A percentile compares a stretch with the other conserved stretches of the same genome.
phyloP scores from a whole-genome alignment of 441 rosid species.

The Erodium texanum region DNA sequence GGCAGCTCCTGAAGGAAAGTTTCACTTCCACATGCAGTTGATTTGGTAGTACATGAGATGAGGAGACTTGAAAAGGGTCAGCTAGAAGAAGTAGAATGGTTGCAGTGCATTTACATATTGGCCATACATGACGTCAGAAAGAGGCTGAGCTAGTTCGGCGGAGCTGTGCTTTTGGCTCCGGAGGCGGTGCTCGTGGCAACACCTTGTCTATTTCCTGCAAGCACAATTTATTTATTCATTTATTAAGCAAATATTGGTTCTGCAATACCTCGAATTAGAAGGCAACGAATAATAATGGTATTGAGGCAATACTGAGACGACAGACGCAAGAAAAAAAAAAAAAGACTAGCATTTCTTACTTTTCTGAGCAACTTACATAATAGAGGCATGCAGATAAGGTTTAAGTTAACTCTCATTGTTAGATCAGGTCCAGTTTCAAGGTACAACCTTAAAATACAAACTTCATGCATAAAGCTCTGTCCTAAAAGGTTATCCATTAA shows the following conservation, averaged over 20 bases:
- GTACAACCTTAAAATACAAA: not conserved
- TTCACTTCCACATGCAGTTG: not conserved
- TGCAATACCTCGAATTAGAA: too few species aligned
- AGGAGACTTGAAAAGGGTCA: not conserved
- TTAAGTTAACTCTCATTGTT: not conserved
- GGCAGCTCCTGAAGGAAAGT: not conserved
- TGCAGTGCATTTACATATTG: not conserved
- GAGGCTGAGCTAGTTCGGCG: constrained; percentile 23
- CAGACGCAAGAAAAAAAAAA: not conserved
- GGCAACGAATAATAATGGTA: too few species aligned
- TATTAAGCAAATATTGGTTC: too few species aligned
- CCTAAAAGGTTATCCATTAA: not conserved
- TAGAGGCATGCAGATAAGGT: not conserved
- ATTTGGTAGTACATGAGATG: not conserved
- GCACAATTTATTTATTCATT: too few species aligned
- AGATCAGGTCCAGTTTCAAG: not conserved
- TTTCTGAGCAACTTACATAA: not conserved
- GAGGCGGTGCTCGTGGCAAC: constrained; percentile 19
- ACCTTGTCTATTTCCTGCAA: constrained; percentile 20
- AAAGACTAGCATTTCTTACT: not conserved
- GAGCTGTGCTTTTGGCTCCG: constrained; percentile 20
- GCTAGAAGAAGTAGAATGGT: not conserved
- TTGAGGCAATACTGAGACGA: not conserved
- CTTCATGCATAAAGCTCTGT: not conserved
- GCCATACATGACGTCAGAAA: constrained; percentile 9